Base-by-base conservation (phyloP, 345 rosid species). In the Gossypioides kirkii region DNA sequence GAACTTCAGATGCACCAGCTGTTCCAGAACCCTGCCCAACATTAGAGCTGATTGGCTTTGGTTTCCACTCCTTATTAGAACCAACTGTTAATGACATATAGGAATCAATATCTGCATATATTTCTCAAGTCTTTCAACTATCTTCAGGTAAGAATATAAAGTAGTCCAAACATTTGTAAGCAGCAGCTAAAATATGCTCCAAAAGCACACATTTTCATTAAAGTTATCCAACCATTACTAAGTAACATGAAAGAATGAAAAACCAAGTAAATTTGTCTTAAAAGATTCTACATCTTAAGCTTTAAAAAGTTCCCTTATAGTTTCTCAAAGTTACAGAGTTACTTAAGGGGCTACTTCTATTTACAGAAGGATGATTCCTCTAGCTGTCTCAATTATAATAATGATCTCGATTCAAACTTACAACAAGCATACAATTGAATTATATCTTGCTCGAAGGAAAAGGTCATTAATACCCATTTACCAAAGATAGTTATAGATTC, bases 61-160 rank as follows among this genome's bases (percentile, higher is more conserved):
- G 98, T 75, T 91, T 93, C 98, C 98, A 93, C 80, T 93, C 98
- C 82, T 88, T 93, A 25, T 73, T 84, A 70, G 85, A 77, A 71
- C 90, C 88, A 71, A 74, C 87, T 83, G 87, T 83, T 78, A 59
- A 74, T 81, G 41, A 87, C 64, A 79, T 18, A 36, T 23, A 50
- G 61, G 69, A 73, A 69, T 59, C 17, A 59, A 47, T 60, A 64
- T 43, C 73, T 46, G 55, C 50, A 64, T 69, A 74, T 52, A 59
- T 78, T 77, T 28, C 42, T 28, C 13, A 71, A 76, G 62, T 13
- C 56, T 23, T 66, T 46, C 53, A 43, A 32, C 50, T 10, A 73
- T 75, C 23, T 60, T 49, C 54, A 74, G 59, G 52, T 41, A 59
- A 65, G 41, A 75, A 74, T 32, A 56, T 18, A 69, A 74, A 64